These are phyloP conservation scores for Fragosphaeria purpurea DNA, from an alignment of 2,329 filamentous ascomycete species.

Conservation along the genomic window DNA sequence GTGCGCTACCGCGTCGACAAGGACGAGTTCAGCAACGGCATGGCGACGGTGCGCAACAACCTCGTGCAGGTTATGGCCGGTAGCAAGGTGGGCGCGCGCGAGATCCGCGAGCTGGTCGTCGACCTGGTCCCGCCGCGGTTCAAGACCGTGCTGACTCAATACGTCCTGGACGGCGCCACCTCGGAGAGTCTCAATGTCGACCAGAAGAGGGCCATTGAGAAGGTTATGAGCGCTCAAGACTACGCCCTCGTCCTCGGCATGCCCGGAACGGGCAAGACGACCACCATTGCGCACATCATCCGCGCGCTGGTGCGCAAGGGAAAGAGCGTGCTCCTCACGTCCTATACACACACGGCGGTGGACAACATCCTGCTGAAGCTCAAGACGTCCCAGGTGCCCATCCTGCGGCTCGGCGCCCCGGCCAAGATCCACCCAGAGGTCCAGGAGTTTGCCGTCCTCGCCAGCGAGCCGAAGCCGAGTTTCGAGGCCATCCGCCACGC, in stretches of 20 bases:
- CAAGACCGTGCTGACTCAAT: slow-evolving; percentile 53
- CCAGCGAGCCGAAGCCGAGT: slow-evolving; percentile 59
- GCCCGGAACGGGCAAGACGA: slow-evolving; percentile 97
- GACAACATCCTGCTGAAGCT: slow-evolving; percentile 97
- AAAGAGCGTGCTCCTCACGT: slow-evolving; percentile 87
- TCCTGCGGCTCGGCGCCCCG: slow-evolving; percentile 74
- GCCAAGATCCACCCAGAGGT: slow-evolving; percentile 86
- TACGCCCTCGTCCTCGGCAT: slow-evolving; percentile 97
- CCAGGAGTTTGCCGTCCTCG: slow-evolving; percentile 72
- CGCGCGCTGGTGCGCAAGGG: slow-evolving; percentile 77
- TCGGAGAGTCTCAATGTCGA: slow-evolving; percentile 71
- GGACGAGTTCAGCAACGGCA: slow-evolving; percentile 96
- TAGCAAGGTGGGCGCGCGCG: slow-evolving; percentile 56
- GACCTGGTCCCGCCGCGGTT: slow-evolving; percentile 67
- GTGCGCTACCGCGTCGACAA: slow-evolving; percentile 82
- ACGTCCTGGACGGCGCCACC: slow-evolving; percentile 41
- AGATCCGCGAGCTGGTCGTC: slow-evolving; percentile 71
- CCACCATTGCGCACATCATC: slow-evolving; percentile 96
- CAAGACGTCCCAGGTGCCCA: slow-evolving; percentile 52
- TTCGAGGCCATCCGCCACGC: slow-evolving; percentile 76
- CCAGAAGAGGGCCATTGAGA: slow-evolving; percentile 76
- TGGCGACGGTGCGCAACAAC: slow-evolving; percentile 91
- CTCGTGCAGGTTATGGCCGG: slow-evolving; percentile 86
- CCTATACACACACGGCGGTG: slow-evolving; percentile 94
- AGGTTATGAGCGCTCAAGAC: slow-evolving; percentile 91